Evolutionary conservation across 352 stramenopile genomes (phyloP).

Genomic region (Blastocystis sp.): DNA sequence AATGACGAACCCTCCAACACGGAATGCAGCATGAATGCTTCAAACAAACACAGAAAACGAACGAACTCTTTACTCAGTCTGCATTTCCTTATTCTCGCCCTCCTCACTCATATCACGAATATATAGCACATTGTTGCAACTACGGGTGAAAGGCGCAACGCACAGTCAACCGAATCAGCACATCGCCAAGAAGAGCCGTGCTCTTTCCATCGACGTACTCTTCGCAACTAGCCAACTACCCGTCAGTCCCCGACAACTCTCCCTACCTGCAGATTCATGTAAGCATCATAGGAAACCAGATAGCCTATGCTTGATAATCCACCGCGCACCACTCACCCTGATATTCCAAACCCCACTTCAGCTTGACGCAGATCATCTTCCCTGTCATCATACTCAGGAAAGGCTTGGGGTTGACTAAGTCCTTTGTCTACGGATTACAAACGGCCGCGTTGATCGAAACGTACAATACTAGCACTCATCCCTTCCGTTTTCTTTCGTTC

Average conservation of each 20-base stretch:
- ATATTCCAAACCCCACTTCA: slow-evolving; percentile 65
- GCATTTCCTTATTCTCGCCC: slow-evolving; percentile 40
- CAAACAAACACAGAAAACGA: slow-evolving; percentile 15
- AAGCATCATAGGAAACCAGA: slow-evolving; percentile 58
- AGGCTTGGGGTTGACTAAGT: slow-evolving; percentile 56
- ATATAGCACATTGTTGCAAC: slow-evolving; percentile 65
- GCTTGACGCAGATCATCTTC: slow-evolving; percentile 61
- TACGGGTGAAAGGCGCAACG: neutral
- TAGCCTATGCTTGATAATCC: neutral
- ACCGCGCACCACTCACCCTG: slow-evolving; percentile 5
- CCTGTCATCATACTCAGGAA: slow-evolving; percentile 53
- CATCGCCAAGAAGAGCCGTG: slow-evolving; percentile 40
- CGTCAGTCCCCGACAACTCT: neutral
- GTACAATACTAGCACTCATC: slow-evolving; percentile 47
- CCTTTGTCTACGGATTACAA: slow-evolving; percentile 38
- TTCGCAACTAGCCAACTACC: slow-evolving; percentile 43
- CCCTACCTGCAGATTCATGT: slow-evolving; percentile 64
- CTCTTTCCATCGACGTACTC: slow-evolving; percentile 61
- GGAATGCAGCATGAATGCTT: neutral
- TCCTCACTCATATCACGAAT: slow-evolving; percentile 56
- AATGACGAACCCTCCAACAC: neutral
- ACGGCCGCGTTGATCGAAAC: neutral
- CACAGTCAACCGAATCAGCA: slow-evolving; percentile 28
- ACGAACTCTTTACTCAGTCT: slow-evolving; percentile 39
- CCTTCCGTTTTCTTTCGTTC: slow-evolving; percentile 9